Conservation (phyloP, 257 asterid species). For the Plantago elongata region DNA sequence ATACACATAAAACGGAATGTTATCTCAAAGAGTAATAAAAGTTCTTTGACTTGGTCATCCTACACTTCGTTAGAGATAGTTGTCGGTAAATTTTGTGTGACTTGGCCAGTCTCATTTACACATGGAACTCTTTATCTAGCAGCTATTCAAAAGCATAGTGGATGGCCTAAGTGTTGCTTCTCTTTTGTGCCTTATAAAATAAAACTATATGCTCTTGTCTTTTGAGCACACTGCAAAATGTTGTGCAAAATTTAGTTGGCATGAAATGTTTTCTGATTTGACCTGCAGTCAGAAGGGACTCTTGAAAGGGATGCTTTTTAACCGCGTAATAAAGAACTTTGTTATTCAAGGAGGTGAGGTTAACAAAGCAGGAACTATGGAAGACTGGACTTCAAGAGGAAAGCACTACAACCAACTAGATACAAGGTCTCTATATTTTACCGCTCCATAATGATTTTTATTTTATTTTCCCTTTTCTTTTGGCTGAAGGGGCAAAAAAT, state of each 20-base stretch:
- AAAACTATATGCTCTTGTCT: neutral
- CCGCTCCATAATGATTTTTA: conserved; percentile 16
- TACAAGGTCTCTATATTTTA: conserved; percentile 58
- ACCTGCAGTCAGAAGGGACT: conserved; percentile 68
- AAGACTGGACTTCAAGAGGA: conserved; percentile 91
- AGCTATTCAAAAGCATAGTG: neutral
- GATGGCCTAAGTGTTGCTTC: conserved; percentile 3
- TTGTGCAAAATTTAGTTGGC: conserved; percentile 10
- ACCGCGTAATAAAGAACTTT: conserved; percentile 83
- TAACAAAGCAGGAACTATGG: conserved; percentile 57
- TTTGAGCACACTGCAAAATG: neutral
- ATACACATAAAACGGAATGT: conserved; percentile 6
- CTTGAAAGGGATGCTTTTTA: conserved; percentile 81
- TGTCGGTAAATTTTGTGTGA: neutral
- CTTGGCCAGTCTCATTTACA: neutral
- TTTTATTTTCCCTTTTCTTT: neutral
- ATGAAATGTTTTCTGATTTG: conserved; percentile 16
- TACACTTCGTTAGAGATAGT: neutral
- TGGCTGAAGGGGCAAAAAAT: neutral
- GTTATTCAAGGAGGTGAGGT: conserved; percentile 85
- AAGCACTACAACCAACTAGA: conserved; percentile 82
- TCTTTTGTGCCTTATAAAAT: neutral
- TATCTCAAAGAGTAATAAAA: conserved; percentile 11
- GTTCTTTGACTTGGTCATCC: neutral
- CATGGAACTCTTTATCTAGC: neutral